These are phyloP conservation scores for Cercospora janseana DNA, from an alignment of 2,329 filamentous ascomycete genomes.

Conservation along the genomic window DNA sequence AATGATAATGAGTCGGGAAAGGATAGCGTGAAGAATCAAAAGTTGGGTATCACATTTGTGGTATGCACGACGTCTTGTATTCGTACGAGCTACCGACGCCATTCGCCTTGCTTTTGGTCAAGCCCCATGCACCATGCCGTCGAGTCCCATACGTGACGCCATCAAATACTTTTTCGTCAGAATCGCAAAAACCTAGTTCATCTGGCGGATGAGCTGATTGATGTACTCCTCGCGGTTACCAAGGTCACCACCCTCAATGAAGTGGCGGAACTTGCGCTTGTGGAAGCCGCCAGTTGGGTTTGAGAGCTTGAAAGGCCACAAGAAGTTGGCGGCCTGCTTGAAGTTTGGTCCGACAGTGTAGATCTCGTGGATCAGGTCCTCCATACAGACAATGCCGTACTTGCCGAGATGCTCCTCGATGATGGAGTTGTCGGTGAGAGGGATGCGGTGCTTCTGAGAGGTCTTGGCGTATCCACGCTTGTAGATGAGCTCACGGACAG, in stretches of 20 bases:
- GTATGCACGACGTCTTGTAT: conserved; percentile 18
- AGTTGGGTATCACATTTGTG: conserved; percentile 16
- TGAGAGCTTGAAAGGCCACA: conserved; percentile 99
- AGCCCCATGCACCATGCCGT: conserved; percentile 7
- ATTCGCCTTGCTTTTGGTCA: conserved; percentile 25
- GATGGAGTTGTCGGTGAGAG: conserved; percentile 95
- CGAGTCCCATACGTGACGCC: conserved; percentile 12
- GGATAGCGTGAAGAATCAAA: background rate
- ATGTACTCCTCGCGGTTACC: conserved; percentile 99
- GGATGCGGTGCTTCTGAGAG: conserved; percentile 87
- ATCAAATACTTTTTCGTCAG: conserved; percentile 13
- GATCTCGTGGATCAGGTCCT: conserved; percentile 99
- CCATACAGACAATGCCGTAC: conserved; percentile 98
- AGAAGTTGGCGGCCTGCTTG: conserved; percentile 99
- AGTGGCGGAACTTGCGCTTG: conserved; percentile 97
- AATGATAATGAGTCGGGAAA: background rate
- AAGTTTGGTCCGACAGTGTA: conserved; percentile 95
- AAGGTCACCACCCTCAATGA: conserved; percentile 95
- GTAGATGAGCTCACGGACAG: conserved; percentile 98
- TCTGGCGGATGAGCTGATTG: conserved; percentile 92
- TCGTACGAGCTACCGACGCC: conserved; percentile 23
- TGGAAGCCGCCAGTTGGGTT: conserved; percentile 98
- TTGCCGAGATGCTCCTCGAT: conserved; percentile 96
- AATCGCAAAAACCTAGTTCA: conserved; percentile 69
- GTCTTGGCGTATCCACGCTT: conserved; percentile 99